Percentiles rank a stretch among this genome's conserved stretches.
Conservation (phyloP, 1,284 basidiomycete genomes). For the Flammula alnicola region DNA sequence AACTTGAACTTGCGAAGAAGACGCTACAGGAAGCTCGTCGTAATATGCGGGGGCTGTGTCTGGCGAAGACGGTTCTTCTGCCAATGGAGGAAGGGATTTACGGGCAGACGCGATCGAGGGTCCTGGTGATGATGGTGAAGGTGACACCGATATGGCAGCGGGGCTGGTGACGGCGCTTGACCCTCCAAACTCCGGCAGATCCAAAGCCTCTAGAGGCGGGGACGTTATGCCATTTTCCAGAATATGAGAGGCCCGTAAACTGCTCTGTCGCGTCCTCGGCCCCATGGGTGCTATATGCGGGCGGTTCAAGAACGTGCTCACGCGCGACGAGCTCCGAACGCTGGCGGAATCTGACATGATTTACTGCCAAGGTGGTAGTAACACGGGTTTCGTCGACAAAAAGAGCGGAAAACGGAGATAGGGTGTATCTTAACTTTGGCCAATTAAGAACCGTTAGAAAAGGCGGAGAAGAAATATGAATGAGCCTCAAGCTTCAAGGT, state of each 20-base stretch:
- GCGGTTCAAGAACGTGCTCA: conserved; percentile 32
- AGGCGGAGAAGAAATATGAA: conserved; percentile 5
- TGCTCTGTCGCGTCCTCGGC: conserved; percentile 34
- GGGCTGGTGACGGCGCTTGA: conserved; percentile 3
- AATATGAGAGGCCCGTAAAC: conserved; percentile 20
- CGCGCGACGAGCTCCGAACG: conserved; percentile 29
- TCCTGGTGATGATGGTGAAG: conserved; percentile 16
- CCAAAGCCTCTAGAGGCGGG: conserved; percentile 6
- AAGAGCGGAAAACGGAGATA: not conserved
- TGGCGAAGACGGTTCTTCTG: conserved; percentile 21
- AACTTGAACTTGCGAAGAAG: conserved; percentile 7
- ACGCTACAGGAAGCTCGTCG: conserved; percentile 2
- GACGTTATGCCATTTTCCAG: conserved; percentile 15
- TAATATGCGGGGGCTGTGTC: conserved; percentile 13
- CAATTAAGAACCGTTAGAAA: not conserved
- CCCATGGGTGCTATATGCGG: conserved; percentile 36
- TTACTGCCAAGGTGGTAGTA: conserved; percentile 7
- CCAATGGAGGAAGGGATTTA: conserved; percentile 20
- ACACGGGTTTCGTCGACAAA: not conserved
- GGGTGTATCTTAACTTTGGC: not conserved
- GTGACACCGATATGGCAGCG: conserved; percentile 5
- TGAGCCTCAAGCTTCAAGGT: too few relatives aligned
- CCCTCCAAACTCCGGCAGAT: conserved; percentile 20
- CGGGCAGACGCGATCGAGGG: conserved; percentile 14
- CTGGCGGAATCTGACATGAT: conserved; percentile 35